Base-by-base conservation (phyloP, 192 early-diverging fungal genomes). In the Linnemannia schmuckeri region DNA sequence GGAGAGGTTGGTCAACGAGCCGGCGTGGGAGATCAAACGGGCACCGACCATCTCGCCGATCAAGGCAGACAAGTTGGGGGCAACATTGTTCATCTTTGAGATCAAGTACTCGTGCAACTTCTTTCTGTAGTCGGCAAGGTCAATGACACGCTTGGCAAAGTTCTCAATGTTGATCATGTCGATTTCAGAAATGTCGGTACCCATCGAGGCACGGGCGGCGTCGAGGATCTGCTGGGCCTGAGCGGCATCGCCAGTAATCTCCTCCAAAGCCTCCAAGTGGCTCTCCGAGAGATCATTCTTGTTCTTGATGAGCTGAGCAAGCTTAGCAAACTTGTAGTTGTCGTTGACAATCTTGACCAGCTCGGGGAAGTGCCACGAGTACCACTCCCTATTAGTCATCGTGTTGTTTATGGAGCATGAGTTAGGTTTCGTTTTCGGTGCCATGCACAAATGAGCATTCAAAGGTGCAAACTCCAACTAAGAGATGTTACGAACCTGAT, bases 321-420 rank as follows among this genome's bases (percentile, higher is more conserved):
- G 94, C 77, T 94, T 94, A 78, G 99, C 98, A 82, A 95, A 99
- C 83, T 94, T 92, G 87, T 93, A 93, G 89, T 98, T 98, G 92
- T 99, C 98, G 80, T 90, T 92, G 81, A 98, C 94, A 83, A 99
- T 97, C 91, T 98, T 98, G 88, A 97, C 94, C 72, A 99, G 90
- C 92, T 99, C 98, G 44, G 99, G 99, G 93, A 99, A 99, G 89
- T 99, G 99, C 98, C 98, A 99, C 75, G 95, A 96, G 91, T 99
- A 99, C 99, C 99, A 99, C 91, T 99, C 99, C 81, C 97, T 96
- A 72, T 78, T 27, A 35, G 33, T 97, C 95, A 97, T 97, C 3
- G 9, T 2, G 10, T 35, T 22, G 18, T 20, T 42, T 41, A 22
- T 80, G 54, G 90, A 92, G 90, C 84, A 90, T 90, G 33, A 90